Base-by-base conservation (phyloP, 2,329 filamentous ascomycete species). In the Claviceps capensis region DNA sequence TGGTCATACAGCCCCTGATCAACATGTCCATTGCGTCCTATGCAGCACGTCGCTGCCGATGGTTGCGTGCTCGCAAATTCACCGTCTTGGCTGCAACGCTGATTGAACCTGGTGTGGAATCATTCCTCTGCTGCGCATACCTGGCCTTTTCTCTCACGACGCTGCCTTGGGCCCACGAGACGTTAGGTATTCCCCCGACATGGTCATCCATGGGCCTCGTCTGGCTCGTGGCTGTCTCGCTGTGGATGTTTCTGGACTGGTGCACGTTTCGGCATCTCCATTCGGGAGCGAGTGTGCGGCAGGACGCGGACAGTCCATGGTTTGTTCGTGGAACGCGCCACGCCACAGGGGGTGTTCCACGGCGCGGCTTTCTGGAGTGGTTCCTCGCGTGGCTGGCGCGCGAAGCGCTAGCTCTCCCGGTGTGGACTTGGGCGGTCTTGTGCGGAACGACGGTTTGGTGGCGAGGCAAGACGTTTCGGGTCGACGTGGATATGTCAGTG, bases 1-100 rank as follows among this genome's bases (percentile, higher is more conserved):
- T 95, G 3, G 91, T 86, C 26, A 81, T 97, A 53, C 93, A 98
- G 64, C 94, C 94, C 40, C 86, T 95, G 69, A 81, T 83, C 3
- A 79, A 81, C 58, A 94, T 95, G 78, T 83, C 85, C 2, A 74
- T 95, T 1, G 63, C 66, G 4, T 83, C 86, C 30, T 97, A 95
- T 63, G 76, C 87, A 46, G 85, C 83, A 5, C 82, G 93, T 13
- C 79, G 93, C 23, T 83, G 90, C 4, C 79, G 93, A 49, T 98
- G 93, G 93, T 73, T 97, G 23, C 81, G 93, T 5, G 94, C 95
- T 1, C 77, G 93, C 46, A 98, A 98, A 66, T 97, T 88, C 72
- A 96, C 91, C 0, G 93, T 98, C 14, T 77, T 88, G 1, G 73
- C 85, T 0, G 94, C 93, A 0, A 97, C 94, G 0, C 72, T 96